Evolutionary conservation across 1,284 basidiomycete species (phyloP).

Genomic region (Vanrija sp.): DNA sequence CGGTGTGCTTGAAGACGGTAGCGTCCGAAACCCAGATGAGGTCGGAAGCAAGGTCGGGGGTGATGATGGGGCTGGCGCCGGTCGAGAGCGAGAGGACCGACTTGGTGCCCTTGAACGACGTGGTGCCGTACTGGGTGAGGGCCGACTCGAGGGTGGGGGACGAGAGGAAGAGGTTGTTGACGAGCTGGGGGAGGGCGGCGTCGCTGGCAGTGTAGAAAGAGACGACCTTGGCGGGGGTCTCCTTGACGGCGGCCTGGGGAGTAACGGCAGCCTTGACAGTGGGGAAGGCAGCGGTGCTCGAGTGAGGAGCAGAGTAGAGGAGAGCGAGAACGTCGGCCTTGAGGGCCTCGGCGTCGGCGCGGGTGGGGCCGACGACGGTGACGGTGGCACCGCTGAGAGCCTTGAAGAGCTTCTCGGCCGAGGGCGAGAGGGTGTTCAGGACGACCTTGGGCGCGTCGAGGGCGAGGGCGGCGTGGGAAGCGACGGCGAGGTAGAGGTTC

Average conservation of each 20-base stretch:
- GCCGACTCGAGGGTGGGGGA: conserved; percentile 42
- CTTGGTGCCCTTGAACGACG: conserved; percentile 45
- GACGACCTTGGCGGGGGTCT: conserved; percentile 43
- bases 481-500: conserved; percentile 35
- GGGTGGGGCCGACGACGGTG: conserved; percentile 34
- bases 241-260: conserved; percentile 20
- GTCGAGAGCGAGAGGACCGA: conserved; percentile 43
- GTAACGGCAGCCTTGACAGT: conserved; percentile 39
- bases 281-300: conserved; percentile 38
- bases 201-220: conserved; percentile 48
- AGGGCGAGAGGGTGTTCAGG: conserved; percentile 39
- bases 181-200: conserved; percentile 45
- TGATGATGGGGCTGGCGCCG: conserved; percentile 11
- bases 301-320: conserved; percentile 50
- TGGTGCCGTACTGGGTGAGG: conserved; percentile 44
- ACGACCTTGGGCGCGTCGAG: conserved; percentile 31
- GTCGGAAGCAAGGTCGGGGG: conserved; percentile 29
- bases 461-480: conserved; percentile 30
- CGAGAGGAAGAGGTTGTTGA: conserved; percentile 49
- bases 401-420: conserved; percentile 30
- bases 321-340: conserved; percentile 49
- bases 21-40: conserved; percentile 49
- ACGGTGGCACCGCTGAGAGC: conserved; percentile 37
- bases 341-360: conserved; percentile 41
- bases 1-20: conserved; percentile 45